Evolutionary conservation across 177 flowering plant genomes (phyloP).

Genomic region (Vitis hybrid): DNA sequence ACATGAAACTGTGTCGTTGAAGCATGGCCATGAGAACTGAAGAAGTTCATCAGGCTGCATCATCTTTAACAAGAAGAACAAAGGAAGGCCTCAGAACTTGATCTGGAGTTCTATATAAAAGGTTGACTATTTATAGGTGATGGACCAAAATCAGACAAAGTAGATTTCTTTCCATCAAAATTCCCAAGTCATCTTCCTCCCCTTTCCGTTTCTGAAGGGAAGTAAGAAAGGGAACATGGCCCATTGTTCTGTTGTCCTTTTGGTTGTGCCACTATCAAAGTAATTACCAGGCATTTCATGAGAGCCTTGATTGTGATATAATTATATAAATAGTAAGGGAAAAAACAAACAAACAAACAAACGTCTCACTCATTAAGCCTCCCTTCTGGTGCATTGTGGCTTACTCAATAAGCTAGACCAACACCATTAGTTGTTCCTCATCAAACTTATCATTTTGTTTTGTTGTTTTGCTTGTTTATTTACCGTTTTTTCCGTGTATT

Average conservation of each 20-base stretch:
- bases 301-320: background rate
- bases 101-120: background rate
- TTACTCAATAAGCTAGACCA: no score
- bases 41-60: slow-evolving; percentile 5
- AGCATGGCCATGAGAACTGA: slow-evolving; percentile 9
- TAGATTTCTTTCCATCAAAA: background rate
- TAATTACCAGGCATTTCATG: background rate
- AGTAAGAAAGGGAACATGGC: no score
- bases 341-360: background rate
- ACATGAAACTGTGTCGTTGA: background rate
- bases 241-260: no score
- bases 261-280: background rate
- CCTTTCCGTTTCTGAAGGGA: background rate
- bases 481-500: no score
- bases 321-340: background rate
- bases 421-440: no score
- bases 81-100: background rate
- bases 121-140: background rate
- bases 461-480: no score
- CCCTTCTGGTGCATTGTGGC: no score
- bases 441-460: no score
- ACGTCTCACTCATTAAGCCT: background rate
- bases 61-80: background rate
- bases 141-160: background rate
- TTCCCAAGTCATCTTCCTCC: background rate